Evolutionary conservation across 1,284 basidiomycete genomes (phyloP).

Genomic region (Malassezia sp.): DNA sequence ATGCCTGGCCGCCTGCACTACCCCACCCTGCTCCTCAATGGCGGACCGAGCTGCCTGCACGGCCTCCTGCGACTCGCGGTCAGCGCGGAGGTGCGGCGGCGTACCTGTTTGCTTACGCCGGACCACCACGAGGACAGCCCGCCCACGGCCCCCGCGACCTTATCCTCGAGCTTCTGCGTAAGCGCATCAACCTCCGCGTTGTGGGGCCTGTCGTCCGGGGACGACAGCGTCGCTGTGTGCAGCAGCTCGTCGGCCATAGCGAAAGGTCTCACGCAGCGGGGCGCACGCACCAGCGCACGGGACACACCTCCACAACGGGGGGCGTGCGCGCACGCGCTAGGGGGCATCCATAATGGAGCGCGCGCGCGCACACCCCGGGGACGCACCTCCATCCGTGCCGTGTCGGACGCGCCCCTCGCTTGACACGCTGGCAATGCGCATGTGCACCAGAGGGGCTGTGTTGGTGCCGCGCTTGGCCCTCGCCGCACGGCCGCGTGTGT

Average conservation of each 20-base stretch:
- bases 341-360: too few species aligned
- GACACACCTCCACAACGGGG: background rate
- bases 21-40: slow-evolving; percentile 31
- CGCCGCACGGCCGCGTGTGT: too few species aligned
- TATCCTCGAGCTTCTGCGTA: slow-evolving; percentile 22
- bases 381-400: too few species aligned
- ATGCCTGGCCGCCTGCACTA: slow-evolving; percentile 26
- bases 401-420: too few species aligned
- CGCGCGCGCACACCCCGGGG: too few species aligned
- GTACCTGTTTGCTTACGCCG: slow-evolving; percentile 31
- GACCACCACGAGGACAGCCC: slow-evolving; percentile 40
- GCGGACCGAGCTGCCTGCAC: slow-evolving; percentile 24
- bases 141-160: slow-evolving; percentile 33
- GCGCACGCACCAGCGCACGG: background rate
- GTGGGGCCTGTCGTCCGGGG: background rate
- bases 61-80: slow-evolving; percentile 23
- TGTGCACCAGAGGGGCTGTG: too few species aligned
- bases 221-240: slow-evolving; percentile 1
- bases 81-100: background rate
- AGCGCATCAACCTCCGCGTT: slow-evolving; percentile 10
- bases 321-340: too few species aligned
- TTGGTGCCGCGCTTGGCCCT: too few species aligned
- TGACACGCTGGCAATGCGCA: too few species aligned
- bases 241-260: slow-evolving; percentile 13
- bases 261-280: too few species aligned